Conservation (phyloP, 768 basidiomycete genomes). For the Suillus sp. region DNA sequence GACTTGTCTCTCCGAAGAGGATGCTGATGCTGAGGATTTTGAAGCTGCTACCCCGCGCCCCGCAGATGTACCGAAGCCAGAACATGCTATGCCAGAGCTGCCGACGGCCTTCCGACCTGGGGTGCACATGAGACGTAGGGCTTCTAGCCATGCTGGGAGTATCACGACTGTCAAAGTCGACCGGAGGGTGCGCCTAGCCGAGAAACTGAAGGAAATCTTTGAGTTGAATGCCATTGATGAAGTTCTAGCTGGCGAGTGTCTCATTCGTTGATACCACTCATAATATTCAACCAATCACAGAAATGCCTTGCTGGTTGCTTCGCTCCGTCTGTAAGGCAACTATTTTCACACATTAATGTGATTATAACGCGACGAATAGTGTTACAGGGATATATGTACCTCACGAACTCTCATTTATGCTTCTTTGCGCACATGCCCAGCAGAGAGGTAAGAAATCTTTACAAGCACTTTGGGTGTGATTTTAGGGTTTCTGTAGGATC, state of each 20-base stretch:
- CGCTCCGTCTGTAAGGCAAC: slow-evolving; percentile 78
- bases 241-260: slow-evolving; percentile 72
- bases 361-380: slow-evolving; percentile 47
- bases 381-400: slow-evolving; percentile 96
- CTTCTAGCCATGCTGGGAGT: slow-evolving; percentile 52
- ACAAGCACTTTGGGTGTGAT: neutral
- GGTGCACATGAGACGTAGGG: slow-evolving; percentile 26
- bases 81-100: slow-evolving; percentile 8
- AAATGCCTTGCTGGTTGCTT: slow-evolving; percentile 94
- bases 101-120: slow-evolving; percentile 20
- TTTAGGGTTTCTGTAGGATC: slow-evolving; percentile 57
- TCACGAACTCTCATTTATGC: slow-evolving; percentile 91
- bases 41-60: slow-evolving; percentile 51
- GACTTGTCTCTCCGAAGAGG: slow-evolving; percentile 47
- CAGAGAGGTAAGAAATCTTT: slow-evolving; percentile 62
- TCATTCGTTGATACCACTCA: neutral
- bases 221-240: slow-evolving; percentile 79
- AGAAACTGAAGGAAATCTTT: slow-evolving; percentile 89
- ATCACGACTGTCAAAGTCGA: slow-evolving; percentile 72
- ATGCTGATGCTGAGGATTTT: slow-evolving; percentile 60
- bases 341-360: neutral
- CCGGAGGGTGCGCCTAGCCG: slow-evolving; percentile 73
- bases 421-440: slow-evolving; percentile 96
- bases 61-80: slow-evolving; percentile 22
- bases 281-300: slow-evolving; percentile 39